Percentiles rank a stretch among this genome's conserved stretches.
Evolutionary conservation across 495 filamentous ascomycete genomes (phyloP).

Genomic region (Lepraria neglecta): DNA sequence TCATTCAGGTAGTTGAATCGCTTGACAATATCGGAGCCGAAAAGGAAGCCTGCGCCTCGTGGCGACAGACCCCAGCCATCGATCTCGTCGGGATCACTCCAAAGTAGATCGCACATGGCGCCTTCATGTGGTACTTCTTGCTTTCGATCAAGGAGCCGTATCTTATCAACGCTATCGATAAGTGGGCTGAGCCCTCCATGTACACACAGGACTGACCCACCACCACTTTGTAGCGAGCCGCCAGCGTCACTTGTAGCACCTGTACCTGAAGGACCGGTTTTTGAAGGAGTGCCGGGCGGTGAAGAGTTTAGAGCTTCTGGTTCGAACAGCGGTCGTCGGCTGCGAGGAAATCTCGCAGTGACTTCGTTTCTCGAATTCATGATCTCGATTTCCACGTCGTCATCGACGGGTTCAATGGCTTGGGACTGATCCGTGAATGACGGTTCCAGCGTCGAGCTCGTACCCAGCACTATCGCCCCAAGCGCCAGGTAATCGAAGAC

Average conservation of each 20-base stretch:
- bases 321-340: conserved; percentile 33
- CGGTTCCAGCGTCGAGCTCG: conserved; percentile 63
- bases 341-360: conserved; percentile 62
- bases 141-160: conserved; percentile 89
- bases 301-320: conserved; percentile 28
- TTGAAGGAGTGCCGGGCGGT: conserved; percentile 40
- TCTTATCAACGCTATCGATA: conserved; percentile 92
- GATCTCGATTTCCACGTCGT: conserved; percentile 88
- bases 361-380: conserved; percentile 74
- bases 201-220: conserved; percentile 87
- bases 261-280: conserved; percentile 70
- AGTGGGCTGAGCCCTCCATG: conserved; percentile 89
- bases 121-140: conserved; percentile 98
- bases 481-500: conserved; percentile 97
- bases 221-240: conserved; percentile 62
- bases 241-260: conserved; percentile 61
- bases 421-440: conserved; percentile 41
- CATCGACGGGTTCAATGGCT: conserved; percentile 46
- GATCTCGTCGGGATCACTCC: conserved; percentile 98
- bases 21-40: conserved; percentile 93
- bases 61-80: conserved; percentile 96
- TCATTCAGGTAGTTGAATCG: conserved; percentile 92
- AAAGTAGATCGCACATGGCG: conserved; percentile 96
- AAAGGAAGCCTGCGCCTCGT: conserved; percentile 91
- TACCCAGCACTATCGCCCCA: conserved; percentile 87